Evolutionary conservation across 768 basidiomycete genomes (phyloP), one percentile per base, ranked within the genome.

Genomic region (Hirschioporus abietinus): DNA sequence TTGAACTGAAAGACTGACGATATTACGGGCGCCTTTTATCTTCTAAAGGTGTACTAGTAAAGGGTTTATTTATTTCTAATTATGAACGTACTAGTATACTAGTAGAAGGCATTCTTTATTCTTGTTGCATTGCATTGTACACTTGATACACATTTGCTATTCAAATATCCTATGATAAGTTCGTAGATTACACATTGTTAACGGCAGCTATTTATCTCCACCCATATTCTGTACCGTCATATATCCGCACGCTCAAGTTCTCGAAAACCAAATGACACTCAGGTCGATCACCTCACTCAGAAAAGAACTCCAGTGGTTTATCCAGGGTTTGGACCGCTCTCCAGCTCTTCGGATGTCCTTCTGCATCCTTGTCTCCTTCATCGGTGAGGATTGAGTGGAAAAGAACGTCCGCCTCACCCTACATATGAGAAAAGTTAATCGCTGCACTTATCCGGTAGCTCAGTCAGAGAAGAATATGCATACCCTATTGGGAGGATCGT

Each of bases 311-410:
- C 65, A 93, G 77, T 1, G 87, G 86, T 20, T 80, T 83, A 66
- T 84, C 82, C 35, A 72, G 68, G 1, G 80, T 82, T 69, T 92
- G 90, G 69, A 92, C 83, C 10, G 90, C 91, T 65, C 83, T 79
- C 83, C 85, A 92, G 63, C 80, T 81, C 15, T 79, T 83, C 1
- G 88, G 84, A 27, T 80, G 81, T 9, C 80, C 81, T 59, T 82
- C 81, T 42, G 71, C 76, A 65, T 83, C 80, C 64, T 75, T 74
- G 67, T 81, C 75, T 57, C 82, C 83, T 71, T 88, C 88, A 42
- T 87, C 81, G 12, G 85, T 90, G 75, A 85, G 87, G 58, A 92
- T 74, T 2, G 89, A 90, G 74, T 93, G 91, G 77, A 91, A 91
- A 57, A 67, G 77, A 64, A 92, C 83, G 68, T 90, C 88, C 68